Evolutionary conservation across 2,329 filamentous ascomycete species (phyloP).

Genomic region (Colletotrichum sp.): DNA sequence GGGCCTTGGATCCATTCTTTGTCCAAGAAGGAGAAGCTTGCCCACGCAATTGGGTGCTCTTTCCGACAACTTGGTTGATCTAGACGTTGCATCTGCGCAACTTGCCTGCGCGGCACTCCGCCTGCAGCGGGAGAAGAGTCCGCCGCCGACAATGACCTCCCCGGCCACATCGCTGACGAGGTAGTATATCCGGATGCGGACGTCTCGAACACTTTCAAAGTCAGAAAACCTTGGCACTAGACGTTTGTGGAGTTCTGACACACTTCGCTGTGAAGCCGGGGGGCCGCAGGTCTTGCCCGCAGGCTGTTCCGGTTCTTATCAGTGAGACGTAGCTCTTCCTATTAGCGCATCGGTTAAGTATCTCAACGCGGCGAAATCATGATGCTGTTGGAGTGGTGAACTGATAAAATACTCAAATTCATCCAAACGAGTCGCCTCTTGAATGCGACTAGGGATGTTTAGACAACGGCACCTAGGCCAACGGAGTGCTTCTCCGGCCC

Average conservation of each 20-base stretch:
- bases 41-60: not conserved
- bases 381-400: not conserved
- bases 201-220: not conserved
- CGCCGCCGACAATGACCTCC: not conserved
- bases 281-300: not conserved
- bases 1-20: not conserved
- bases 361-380: not conserved
- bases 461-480: not conserved
- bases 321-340: not conserved
- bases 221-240: not conserved
- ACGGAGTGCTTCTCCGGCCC: not conserved
- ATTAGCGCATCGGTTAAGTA: not conserved
- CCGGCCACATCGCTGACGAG: not conserved
- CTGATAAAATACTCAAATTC: not conserved
- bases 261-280: not conserved
- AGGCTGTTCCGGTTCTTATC: not conserved
- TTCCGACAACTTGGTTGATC: not conserved
- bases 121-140: not conserved
- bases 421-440: not conserved
- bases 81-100: not conserved
- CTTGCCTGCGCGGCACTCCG: not conserved
- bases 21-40: not conserved
- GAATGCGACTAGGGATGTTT: not conserved
- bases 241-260: not conserved
- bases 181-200: not conserved